phyloP scores from a whole-genome alignment of 164 flowering plant genomes.

The Vitis riparia region DNA sequence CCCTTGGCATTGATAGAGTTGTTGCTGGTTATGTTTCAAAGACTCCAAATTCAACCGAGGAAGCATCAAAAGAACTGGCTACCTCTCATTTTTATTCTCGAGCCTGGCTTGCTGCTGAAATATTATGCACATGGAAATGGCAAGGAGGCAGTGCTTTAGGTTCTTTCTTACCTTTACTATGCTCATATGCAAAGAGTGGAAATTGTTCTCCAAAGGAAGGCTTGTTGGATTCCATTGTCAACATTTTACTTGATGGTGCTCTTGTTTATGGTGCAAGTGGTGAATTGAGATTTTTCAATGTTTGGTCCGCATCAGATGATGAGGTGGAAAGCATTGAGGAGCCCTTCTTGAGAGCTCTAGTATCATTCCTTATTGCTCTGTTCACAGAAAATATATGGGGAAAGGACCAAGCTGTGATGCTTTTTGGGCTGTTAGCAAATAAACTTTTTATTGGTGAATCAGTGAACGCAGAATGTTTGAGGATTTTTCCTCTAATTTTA shows the following conservation, averaged over 20 bases:
- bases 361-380: conserved; percentile 50
- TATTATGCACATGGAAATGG: conserved; percentile 95
- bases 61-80: conserved; percentile 24
- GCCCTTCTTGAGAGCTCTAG: conserved; percentile 79
- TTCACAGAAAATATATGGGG: conserved; percentile 63
- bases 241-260: conserved; percentile 78
- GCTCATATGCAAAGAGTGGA: conserved; percentile 38
- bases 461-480: conserved; percentile 55
- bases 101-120: conserved; percentile 91
- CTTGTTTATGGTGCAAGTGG: conserved; percentile 51
- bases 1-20: conserved; percentile 60
- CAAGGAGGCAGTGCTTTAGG: conserved; percentile 62
- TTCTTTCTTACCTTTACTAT: conserved; percentile 68
- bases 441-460: conserved; percentile 63
- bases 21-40: conserved; percentile 37
- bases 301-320: conserved; percentile 46
- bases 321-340: conserved; percentile 60
- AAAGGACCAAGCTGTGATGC: conserved; percentile 43
- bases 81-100: conserved; percentile 32
- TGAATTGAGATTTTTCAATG: conserved; percentile 26
- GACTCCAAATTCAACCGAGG: conserved; percentile 17
- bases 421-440: conserved; percentile 45
- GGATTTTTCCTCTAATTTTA: conserved; percentile 64
- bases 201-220: conserved; percentile 20
- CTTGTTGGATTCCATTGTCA: conserved; percentile 54